A percentile compares a stretch with the other conserved stretches of the same genome.
Conservation (phyloP, 768 basidiomycete species). For the Pisolithus tinctorius region DNA sequence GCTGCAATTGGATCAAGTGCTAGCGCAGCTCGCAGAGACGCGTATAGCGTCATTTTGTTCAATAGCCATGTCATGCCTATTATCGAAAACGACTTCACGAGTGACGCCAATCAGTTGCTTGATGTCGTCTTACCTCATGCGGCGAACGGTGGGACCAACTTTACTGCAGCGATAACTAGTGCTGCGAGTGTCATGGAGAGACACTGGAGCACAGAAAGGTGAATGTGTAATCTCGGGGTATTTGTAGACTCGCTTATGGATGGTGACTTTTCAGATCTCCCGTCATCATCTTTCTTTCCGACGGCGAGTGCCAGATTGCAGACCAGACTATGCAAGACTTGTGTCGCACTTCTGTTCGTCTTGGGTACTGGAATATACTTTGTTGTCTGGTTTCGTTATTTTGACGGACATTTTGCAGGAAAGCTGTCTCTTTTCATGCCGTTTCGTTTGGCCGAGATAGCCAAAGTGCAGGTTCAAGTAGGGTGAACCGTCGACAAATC, state of each 20-base stretch:
- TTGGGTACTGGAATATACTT: conserved; percentile 31
- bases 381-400: not conserved
- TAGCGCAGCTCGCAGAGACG: conserved; percentile 36
- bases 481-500: conserved; percentile 2
- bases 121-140: conserved; percentile 26
- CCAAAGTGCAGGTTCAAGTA: no score
- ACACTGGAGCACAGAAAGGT: conserved; percentile 49
- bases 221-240: not conserved
- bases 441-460: conserved; percentile 43
- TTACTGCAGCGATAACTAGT: conserved; percentile 30
- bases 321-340: conserved; percentile 36
- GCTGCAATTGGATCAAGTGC: conserved; percentile 24
- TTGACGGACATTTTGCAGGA: conserved; percentile 25
- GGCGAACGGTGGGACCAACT: conserved; percentile 37
- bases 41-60: conserved; percentile 53
- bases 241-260: not conserved
- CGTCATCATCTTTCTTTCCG: conserved; percentile 32
- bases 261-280: conserved; percentile 7
- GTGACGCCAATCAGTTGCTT: conserved; percentile 40
- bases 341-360: conserved; percentile 35
- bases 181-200: conserved; percentile 35
- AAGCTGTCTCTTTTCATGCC: conserved; percentile 50
- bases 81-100: conserved; percentile 40
- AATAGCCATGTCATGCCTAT: conserved; percentile 14
- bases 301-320: conserved; percentile 32